Percentiles rank a stretch among this genome's conserved stretches.
phyloP scores from a whole-genome alignment of 495 filamentous ascomycete species.

The Alectoria sarmentosa region DNA sequence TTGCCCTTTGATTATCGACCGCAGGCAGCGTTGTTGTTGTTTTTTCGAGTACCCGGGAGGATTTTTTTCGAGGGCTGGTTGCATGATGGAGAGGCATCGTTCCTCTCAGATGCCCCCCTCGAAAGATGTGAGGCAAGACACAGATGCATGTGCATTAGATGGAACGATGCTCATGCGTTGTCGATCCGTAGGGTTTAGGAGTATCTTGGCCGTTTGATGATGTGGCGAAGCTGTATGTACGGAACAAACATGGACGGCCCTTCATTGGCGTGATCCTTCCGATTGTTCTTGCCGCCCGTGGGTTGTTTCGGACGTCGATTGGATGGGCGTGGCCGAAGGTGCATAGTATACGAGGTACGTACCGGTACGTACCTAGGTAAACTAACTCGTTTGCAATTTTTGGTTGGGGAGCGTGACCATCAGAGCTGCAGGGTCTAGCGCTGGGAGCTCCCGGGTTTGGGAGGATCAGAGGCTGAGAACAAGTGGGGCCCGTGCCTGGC shows the following conservation, averaged over 20 bases:
- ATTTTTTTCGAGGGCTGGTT: background rate
- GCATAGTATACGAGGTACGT: slow-evolving; percentile 4
- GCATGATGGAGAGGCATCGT: background rate
- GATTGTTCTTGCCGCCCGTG: background rate
- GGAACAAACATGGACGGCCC: background rate
- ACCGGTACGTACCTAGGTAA: too few species aligned
- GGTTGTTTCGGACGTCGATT: background rate
- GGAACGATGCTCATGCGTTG: background rate
- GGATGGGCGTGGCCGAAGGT: background rate
- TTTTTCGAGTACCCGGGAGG: background rate
- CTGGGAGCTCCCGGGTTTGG: background rate
- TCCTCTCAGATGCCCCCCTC: background rate
- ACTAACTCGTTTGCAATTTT: too few species aligned
- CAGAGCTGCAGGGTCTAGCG: background rate
- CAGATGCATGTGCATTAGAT: background rate
- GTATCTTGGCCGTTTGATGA: background rate
- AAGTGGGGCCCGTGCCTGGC: background rate
- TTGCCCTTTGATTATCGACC: background rate
- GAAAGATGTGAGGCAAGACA: background rate
- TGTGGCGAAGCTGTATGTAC: background rate
- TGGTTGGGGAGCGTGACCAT: too few species aligned
- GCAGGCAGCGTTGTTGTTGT: too few species aligned
- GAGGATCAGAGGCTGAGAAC: background rate
- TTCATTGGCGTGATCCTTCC: background rate
- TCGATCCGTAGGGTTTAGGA: background rate